Percentiles rank a stretch among this genome's conserved stretches.
Conservation (phyloP, 1,139 yeast genomes). For the Magnusiomyces suaveolens region DNA sequence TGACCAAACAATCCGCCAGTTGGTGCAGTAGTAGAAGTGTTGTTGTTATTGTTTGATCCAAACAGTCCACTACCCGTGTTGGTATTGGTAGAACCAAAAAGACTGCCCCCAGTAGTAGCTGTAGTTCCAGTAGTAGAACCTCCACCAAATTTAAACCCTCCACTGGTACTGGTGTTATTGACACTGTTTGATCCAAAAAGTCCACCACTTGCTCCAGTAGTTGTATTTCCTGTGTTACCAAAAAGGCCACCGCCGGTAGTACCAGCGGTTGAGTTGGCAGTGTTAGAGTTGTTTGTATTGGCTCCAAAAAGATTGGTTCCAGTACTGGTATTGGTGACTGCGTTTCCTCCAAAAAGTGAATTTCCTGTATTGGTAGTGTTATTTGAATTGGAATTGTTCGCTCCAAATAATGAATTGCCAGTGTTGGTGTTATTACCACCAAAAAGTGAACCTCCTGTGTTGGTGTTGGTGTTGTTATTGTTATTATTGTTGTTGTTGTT, state of each 20-base stretch:
- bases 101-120: neutral
- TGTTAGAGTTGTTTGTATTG: slow-evolving; percentile 17
- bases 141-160: neutral
- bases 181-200: slow-evolving; percentile 26
- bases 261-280: slow-evolving; percentile 15
- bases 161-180: slow-evolving; percentile 9
- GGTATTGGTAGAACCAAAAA: neutral
- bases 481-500: neutral
- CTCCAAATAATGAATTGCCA: slow-evolving; percentile 2
- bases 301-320: slow-evolving; percentile 32
- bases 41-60: slow-evolving; percentile 1
- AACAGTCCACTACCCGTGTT: slow-evolving; percentile 6
- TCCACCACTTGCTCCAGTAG: slow-evolving; percentile 16
- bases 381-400: slow-evolving; percentile 8
- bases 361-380: slow-evolving; percentile 1
- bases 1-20: neutral
- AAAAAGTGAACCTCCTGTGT: neutral
- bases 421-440: slow-evolving; percentile 1
- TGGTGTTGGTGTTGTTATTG: neutral
- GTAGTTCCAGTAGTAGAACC: slow-evolving; percentile 4
- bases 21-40: neutral
- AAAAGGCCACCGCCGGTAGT: slow-evolving; percentile 29
- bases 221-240: slow-evolving; percentile 25
- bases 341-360: neutral
- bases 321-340: slow-evolving; percentile 15